Evolutionary conservation across 495 filamentous ascomycete genomes (phyloP).

Genomic region (Xanthoparmelia taractica): DNA sequence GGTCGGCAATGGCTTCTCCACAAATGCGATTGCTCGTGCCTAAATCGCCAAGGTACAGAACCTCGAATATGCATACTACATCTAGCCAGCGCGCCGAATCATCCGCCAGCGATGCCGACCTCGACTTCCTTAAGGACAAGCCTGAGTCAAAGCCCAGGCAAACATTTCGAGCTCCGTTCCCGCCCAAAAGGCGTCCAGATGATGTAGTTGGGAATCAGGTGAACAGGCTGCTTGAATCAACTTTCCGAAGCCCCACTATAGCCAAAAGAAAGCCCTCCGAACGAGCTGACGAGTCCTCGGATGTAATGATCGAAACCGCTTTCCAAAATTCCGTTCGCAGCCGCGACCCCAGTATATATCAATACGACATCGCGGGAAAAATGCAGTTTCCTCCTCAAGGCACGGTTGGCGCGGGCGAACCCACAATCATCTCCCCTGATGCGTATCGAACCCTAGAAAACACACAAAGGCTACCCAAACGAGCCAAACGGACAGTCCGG

Average conservation of each 20-base stretch:
- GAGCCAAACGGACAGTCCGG: conserved; percentile 28
- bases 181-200: neutral
- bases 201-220: neutral
- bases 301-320: neutral
- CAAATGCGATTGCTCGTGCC: neutral
- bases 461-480: neutral
- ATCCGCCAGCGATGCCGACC: neutral
- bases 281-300: neutral
- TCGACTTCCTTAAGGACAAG: conserved; percentile 1
- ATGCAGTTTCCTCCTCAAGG: conserved; percentile 7
- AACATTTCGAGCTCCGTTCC: neutral
- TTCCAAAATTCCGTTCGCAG: neutral
- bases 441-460: neutral
- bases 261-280: neutral
- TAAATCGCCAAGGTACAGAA: neutral
- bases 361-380: neutral
- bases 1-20: neutral
- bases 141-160: neutral
- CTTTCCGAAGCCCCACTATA: neutral
- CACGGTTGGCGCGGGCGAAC: neutral
- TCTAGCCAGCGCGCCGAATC: neutral
- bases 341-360: neutral
- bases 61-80: conserved; percentile 2
- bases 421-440: neutral
- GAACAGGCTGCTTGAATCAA: neutral